A percentile compares a stretch with the other conserved stretches of the same genome.
phyloP scores from a whole-genome alignment of 2,329 filamentous ascomycete genomes.

The Fusarium phyllophilum region DNA sequence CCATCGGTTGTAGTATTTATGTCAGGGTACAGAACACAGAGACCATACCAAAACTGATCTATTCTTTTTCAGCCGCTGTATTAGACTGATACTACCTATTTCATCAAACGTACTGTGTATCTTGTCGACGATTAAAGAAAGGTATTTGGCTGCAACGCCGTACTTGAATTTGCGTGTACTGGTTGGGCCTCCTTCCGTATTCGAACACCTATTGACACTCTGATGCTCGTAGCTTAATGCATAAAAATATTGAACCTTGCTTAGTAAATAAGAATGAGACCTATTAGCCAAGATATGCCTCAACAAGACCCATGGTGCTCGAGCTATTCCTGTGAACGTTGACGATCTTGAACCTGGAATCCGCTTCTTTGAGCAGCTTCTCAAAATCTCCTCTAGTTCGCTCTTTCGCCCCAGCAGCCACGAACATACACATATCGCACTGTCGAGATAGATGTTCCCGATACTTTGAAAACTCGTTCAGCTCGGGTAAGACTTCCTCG shows the following conservation, averaged over 20 bases:
- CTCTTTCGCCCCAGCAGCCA: not conserved
- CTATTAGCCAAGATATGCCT: not conserved
- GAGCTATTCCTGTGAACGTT: not conserved
- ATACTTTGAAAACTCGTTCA: not conserved
- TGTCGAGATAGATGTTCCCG: not conserved
- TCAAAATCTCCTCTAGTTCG: not conserved
- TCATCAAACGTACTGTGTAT: rapidly evolving
- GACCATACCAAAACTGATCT: not conserved
- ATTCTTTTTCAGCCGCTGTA: not conserved
- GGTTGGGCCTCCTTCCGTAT: rapidly evolving
- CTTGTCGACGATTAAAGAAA: too few relatives aligned
- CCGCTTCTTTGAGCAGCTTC: not conserved
- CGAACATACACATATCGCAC: not conserved
- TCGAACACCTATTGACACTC: rapidly evolving
- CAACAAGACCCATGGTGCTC: not conserved
- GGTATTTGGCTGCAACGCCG: rapidly evolving
- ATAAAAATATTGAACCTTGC: rapidly evolving
- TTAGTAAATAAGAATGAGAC: not conserved
- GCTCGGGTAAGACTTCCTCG: not conserved
- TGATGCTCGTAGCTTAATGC: not conserved
- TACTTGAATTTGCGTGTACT: not conserved
- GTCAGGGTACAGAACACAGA: not conserved
- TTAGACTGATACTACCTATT: not conserved
- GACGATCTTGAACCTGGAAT: not conserved
- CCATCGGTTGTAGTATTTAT: not conserved